Conservation (phyloP, 2,329 filamentous ascomycete genomes). For the Sclerotinia trifoliorum region DNA sequence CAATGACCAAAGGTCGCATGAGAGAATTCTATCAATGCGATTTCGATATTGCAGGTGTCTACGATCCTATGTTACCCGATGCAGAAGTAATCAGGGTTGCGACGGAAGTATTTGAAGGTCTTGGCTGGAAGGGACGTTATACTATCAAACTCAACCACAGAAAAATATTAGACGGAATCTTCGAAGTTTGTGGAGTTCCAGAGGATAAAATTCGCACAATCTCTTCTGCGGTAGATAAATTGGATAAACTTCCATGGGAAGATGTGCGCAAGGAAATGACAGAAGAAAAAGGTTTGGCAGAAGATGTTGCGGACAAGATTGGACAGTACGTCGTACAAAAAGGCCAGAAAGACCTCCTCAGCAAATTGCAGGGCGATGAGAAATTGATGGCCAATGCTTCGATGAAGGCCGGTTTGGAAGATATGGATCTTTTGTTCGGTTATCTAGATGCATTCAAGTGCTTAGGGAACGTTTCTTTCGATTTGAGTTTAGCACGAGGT, state of each 20-base stretch:
- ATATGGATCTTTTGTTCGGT: constrained; percentile 76
- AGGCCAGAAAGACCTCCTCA: constrained; percentile 71
- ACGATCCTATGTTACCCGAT: constrained; percentile 89
- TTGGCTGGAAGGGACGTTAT: constrained; percentile 64
- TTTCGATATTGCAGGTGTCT: constrained; percentile 87
- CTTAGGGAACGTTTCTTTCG: constrained; percentile 76
- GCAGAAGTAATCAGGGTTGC: constrained; percentile 84
- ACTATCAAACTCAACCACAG: constrained; percentile 95
- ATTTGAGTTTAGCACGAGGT: constrained; percentile 84
- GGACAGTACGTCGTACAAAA: constrained; percentile 79
- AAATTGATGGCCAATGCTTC: constrained; percentile 67
- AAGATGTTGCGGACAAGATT: constrained; percentile 79
- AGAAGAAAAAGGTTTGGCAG: constrained; percentile 79
- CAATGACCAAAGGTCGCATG: constrained; percentile 89
- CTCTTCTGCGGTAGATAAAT: constrained; percentile 90
- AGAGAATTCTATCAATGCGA: constrained; percentile 97
- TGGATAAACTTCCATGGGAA: constrained; percentile 88
- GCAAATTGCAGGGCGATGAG: constrained; percentile 65
- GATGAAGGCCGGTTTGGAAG: constrained; percentile 75
- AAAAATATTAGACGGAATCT: constrained; percentile 89
- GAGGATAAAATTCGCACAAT: constrained; percentile 84
- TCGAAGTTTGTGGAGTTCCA: constrained; percentile 86
- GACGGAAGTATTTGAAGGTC: constrained; percentile 77
- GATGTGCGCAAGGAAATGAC: constrained; percentile 93
- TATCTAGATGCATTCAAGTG: constrained; percentile 79